Base-by-base conservation (phyloP, 352 stramenopile species). In the Globisporangium spiculum region DNA sequence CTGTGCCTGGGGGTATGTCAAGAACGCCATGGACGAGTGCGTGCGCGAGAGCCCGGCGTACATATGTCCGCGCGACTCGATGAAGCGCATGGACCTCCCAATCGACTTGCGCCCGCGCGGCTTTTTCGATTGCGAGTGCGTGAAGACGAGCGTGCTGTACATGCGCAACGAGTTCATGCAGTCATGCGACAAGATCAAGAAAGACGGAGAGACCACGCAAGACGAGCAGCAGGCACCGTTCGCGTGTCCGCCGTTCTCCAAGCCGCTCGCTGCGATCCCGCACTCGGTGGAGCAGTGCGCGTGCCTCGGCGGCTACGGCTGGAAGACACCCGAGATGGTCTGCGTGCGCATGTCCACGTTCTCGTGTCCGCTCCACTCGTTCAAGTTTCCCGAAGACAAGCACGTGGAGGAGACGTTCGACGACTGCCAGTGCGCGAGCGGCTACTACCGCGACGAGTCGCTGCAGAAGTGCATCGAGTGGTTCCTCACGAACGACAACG, bases 51-150 rank as follows among this genome's bases (percentile, higher is more conserved):
- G 73, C 38, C 71, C 75, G 1, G 66, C 78, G 1, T 93, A 83
- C 61, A 83, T 83, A 32, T 96, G 86, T 54, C 86, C 86, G 1
- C 70, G 78, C 6, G 78, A 92, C 73, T 86, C 85, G 7, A 60
- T 77, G 41, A 83, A 81, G 67, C 74, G 74, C 36, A 54, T 65
- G 1, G 80, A 77, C 26, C 60, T 93, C 1, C 48, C 72, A 0
- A 68, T 84, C 3, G 71, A 73, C 20, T 66, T 78, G 53, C 73
- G 73, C n/a, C 74, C 88, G 1, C 77, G 69, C 26, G 86, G 86
- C 10, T 93, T 94, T 67, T 81, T 78, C n/a, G 84, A 93, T 72
- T 96, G 88, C 56, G 78, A 88, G 57, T 95, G 88, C 61, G 66
- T 84, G 3, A 59, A 83, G 1, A 22, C 36, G 14, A 65, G 70